phyloP scores from a whole-genome alignment of 108 stramenopile genomes.

The Mayamaea pseudoterrestris region DNA sequence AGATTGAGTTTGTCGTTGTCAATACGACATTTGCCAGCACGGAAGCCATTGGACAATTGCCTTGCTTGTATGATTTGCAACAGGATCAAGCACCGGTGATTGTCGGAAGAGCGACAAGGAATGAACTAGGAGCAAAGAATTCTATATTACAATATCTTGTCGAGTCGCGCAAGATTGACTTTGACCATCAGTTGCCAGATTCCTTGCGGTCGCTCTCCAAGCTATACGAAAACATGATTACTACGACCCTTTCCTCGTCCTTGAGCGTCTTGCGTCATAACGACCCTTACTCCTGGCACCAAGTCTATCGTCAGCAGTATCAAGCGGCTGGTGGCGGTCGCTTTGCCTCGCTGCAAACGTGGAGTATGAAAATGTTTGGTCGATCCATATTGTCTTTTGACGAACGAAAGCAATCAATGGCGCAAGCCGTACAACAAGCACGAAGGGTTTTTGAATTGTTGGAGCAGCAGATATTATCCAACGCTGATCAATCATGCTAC shows the following conservation, averaged over 20 bases:
- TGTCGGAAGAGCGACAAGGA: background rate
- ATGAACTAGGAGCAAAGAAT: constrained; percentile 18
- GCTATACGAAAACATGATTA: constrained; percentile 27
- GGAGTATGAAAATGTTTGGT: background rate
- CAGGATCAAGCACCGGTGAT: background rate
- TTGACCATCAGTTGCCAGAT: constrained; percentile 9
- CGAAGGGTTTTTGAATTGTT: constrained; percentile 30
- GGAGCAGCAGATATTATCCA: constrained; percentile 22
- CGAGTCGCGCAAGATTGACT: constrained; percentile 8
- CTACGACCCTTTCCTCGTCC: constrained; percentile 28
- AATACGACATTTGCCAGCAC: constrained; percentile 1
- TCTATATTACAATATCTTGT: constrained; percentile 49
- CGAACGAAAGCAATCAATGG: constrained; percentile 17
- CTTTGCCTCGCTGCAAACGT: background rate
- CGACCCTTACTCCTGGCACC: constrained; percentile 52
- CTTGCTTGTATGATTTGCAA: constrained; percentile 3
- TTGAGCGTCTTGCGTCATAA: constrained; percentile 43
- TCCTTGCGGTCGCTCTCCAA: constrained; percentile 8
- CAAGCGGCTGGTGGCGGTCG: constrained; percentile 20
- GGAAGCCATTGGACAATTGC: constrained; percentile 1
- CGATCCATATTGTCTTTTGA: background rate
- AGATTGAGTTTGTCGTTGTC: background rate
- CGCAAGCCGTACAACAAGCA: constrained; percentile 32
- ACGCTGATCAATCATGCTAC: constrained; percentile 7
- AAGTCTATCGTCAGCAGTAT: constrained; percentile 42